These are phyloP conservation scores for Colletotrichum godetiae DNA, from an alignment of 2,329 filamentous ascomycete species.

Conservation along the genomic window DNA sequence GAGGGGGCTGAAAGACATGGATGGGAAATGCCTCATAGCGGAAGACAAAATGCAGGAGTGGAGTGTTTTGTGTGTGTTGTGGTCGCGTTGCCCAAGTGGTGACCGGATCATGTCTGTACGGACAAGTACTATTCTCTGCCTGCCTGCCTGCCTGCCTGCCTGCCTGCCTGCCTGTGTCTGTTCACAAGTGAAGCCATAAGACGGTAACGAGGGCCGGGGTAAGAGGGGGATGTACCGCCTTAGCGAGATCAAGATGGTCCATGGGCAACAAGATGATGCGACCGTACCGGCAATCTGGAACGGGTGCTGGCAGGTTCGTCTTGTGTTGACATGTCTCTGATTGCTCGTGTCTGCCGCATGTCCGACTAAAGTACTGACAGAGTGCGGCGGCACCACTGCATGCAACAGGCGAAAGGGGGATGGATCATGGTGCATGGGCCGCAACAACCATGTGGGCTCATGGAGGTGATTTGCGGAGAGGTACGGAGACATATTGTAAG, in stretches of 20 bases:
- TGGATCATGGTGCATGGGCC: background rate
- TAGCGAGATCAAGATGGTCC: conserved; percentile 20
- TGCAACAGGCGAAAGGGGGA: conserved; percentile 1
- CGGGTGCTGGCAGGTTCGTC: conserved; percentile 27
- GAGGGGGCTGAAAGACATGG: conserved; percentile 34
- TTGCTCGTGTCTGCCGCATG: conserved; percentile 14
- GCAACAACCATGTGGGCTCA: background rate
- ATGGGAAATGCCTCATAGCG: conserved; percentile 36
- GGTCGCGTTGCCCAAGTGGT: conserved; percentile 22
- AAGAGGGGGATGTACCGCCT: conserved; percentile 18
- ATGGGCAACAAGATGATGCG: conserved; percentile 19
- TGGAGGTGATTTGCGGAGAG: background rate
- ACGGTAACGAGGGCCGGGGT: background rate
- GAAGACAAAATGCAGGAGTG: conserved; percentile 18
- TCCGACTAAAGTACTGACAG: background rate
- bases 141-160: background rate
- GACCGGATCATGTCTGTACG: conserved; percentile 29
- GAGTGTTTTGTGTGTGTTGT: conserved; percentile 10
- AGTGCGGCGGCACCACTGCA: background rate
- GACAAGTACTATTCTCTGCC: background rate
- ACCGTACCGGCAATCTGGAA: conserved; percentile 32
- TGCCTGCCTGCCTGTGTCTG: conserved; percentile 1
- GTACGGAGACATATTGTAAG: background rate
- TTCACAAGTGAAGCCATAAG: conserved; percentile 7
- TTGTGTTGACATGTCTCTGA: conserved; percentile 21